Evolutionary conservation across 768 basidiomycete species (phyloP).

Genomic region (Mycena olivaceomarginata): DNA sequence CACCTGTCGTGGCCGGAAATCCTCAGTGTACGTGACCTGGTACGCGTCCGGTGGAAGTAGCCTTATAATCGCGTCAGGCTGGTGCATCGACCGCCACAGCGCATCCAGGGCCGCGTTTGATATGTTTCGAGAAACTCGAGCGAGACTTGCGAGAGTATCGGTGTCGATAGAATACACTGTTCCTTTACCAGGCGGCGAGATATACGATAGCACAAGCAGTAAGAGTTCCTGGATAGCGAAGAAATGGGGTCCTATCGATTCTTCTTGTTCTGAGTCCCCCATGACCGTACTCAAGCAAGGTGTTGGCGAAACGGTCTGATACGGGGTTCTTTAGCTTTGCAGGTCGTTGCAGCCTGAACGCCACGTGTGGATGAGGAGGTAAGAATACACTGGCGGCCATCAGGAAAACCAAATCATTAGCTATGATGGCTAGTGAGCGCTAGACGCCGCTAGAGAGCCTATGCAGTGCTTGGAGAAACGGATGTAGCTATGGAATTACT

Average conservation of each 20-base stretch:
- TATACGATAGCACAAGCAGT: conserved; percentile 36
- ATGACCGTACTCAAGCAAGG: not conserved
- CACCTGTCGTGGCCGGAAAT: not conserved
- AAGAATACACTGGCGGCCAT: no score
- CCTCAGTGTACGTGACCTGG: not conserved
- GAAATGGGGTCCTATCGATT: conserved; percentile 40
- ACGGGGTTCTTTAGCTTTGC: no score
- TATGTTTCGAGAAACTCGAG: conserved; percentile 40
- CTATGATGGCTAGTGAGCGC: no score
- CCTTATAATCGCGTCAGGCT: conserved; percentile 34
- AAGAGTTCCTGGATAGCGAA: conserved; percentile 43
- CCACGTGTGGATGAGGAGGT: no score
- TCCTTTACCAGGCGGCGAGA: conserved; percentile 33
- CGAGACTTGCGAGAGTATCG: conserved; percentile 31
- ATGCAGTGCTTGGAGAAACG: no score
- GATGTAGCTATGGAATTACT: no score
- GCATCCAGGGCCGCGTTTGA: conserved; percentile 38
- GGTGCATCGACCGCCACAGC: conserved; percentile 40
- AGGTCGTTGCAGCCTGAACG: no score
- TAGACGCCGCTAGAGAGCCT: no score
- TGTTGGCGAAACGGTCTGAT: no score
- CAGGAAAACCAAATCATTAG: no score
- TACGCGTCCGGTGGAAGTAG: conserved; percentile 37
- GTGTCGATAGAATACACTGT: conserved; percentile 32
- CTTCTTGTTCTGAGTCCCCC: not conserved